phyloP scores from a whole-genome alignment of 805 yeast species.

The Candida maesae region DNA sequence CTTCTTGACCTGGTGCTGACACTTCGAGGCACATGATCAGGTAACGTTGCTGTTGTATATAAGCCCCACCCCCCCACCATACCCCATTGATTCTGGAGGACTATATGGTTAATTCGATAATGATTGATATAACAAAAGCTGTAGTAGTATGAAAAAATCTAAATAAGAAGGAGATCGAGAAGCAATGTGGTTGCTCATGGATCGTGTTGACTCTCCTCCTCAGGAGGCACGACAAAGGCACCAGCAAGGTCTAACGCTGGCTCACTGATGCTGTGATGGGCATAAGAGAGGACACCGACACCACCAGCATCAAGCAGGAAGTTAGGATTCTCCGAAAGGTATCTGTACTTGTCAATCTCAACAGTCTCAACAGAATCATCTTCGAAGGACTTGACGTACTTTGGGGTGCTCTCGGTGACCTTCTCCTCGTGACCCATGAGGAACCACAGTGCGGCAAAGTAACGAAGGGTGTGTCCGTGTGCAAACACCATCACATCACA shows the following conservation, averaged over 20 bases:
- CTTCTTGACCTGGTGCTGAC: too few species aligned
- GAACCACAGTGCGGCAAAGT: constrained; percentile 89
- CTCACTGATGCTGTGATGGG: constrained; percentile 77
- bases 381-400: constrained; percentile 21
- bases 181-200: constrained; percentile 1
- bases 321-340: constrained; percentile 58
- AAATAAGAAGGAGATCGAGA: too few species aligned
- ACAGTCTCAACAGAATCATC: constrained; percentile 31
- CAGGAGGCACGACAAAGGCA: constrained; percentile 71
- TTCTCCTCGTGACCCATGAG: constrained; percentile 29
- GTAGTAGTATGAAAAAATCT: too few species aligned
- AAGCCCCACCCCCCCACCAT: too few species aligned
- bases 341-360: constrained; percentile 30
- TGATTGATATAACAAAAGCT: too few species aligned
- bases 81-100: too few species aligned
- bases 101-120: constrained; percentile 42
- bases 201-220: constrained; percentile 38
- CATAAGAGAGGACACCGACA: constrained; percentile 86
- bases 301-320: constrained; percentile 93
- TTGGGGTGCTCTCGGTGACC: constrained; percentile 9
- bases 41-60: too few species aligned
- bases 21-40: too few species aligned
- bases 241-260: constrained; percentile 87
- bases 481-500: constrained; percentile 83
- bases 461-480: constrained; percentile 90